Percentiles rank a stretch among this genome's conserved stretches.
Conservation (phyloP, 805 yeast species). For the Candida qinlingensis region DNA sequence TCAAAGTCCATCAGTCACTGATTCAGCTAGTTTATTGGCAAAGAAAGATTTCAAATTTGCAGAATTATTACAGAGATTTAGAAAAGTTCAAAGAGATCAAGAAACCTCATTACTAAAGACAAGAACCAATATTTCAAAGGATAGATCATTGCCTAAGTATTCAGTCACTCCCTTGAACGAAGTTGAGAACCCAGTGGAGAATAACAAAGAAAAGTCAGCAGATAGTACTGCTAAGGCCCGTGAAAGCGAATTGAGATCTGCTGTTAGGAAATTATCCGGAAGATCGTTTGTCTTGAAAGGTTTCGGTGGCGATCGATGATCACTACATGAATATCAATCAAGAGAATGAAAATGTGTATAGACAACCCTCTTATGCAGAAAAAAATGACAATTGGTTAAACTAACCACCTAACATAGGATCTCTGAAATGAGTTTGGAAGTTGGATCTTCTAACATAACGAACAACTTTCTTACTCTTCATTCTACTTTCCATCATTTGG, state of each 20-base stretch:
- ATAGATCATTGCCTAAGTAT: slow-evolving; percentile 21
- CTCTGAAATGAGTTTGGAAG: slow-evolving; percentile 81
- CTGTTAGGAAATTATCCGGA: slow-evolving; percentile 27
- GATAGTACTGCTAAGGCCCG: slow-evolving; percentile 2
- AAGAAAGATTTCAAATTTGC: slow-evolving; percentile 31
- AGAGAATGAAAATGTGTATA: too few relatives aligned
- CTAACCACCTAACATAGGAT: slow-evolving; percentile 45
- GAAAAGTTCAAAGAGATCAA: slow-evolving; percentile 40
- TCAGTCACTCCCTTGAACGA: slow-evolving; percentile 17
- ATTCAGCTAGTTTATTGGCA: slow-evolving; percentile 11
- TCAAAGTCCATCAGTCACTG: slow-evolving; percentile 4
- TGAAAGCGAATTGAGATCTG: slow-evolving; percentile 15
- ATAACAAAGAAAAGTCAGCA: slow-evolving; percentile 1
- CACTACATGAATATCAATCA: neutral
- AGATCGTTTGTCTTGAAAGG: slow-evolving; percentile 27
- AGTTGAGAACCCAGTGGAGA: slow-evolving; percentile 13
- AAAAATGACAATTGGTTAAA: too few relatives aligned
- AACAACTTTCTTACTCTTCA: slow-evolving; percentile 33
- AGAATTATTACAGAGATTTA: slow-evolving; percentile 43
- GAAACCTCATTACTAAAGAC: slow-evolving; percentile 23
- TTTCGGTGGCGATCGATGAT: slow-evolving; percentile 14
- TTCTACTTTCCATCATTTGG: slow-evolving; percentile 39
- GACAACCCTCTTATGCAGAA: too few relatives aligned
- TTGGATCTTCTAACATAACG: slow-evolving; percentile 68
- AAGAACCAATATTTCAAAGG: slow-evolving; percentile 8